Evolutionary conservation across 805 yeast species (phyloP), one percentile per base, ranked within the genome.

Genomic region (Sugiyamaella americana): DNA sequence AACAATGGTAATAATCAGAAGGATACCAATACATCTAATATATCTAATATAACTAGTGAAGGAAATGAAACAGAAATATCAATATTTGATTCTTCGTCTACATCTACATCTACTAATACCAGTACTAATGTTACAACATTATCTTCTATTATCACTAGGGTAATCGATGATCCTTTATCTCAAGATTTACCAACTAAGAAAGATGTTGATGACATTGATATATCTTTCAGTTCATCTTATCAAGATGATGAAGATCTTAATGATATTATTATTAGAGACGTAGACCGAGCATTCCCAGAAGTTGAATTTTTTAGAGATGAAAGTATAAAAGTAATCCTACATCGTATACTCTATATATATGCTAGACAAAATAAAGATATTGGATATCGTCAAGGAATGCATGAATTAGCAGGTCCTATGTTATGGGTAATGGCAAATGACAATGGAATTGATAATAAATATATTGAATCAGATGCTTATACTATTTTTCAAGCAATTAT

Each of bases 371-470:
- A 74, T 52, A 70, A 74, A 1, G 65, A 58, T 5, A 61, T 75
- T 24, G 73, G 76, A n/a, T 72, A 72, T 50, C 69, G 76, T 49
- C 81, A 76, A 56, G 81, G 81, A 3, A 66, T 75, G 59, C 80
- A 76, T 55, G 81, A 76, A 58, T 64, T 76, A 3, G 57, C 73
- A 37, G 81, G 78, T 3, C 65, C 76, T 22, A 60, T 76, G 10
- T 64, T 63, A 46, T 63, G 44, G 35, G 63, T 58, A 5, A 17
- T 55, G 40, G 13, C 43, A 16, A 4, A 24, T 5, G 41, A 26
- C 6, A 45, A 29, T n/a, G 19, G 6, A 16, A 38, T 37, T 8
- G 32, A n/a, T 32, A 43, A 32, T 13, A 29, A 29, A 16, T 51
- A 47, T 43, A 44, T 59, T 5, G 68, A 63, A 41, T 56, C 62